Base-by-base conservation (phyloP, 768 basidiomycete genomes). In the Naganishia vishniacii region DNA sequence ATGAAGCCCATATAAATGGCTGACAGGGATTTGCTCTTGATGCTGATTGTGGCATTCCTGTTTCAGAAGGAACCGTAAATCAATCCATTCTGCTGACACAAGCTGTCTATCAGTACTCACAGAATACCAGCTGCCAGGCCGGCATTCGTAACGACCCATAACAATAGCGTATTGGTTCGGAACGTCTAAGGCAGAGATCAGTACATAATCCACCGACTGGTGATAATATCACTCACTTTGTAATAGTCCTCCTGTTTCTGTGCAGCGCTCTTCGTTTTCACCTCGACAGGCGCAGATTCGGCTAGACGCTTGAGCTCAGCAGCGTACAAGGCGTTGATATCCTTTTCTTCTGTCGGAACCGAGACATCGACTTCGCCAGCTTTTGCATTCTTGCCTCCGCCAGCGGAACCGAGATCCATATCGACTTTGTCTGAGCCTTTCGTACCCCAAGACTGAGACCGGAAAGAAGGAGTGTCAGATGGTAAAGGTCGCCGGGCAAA, bases 1-100 rank as follows among this genome's bases (percentile, higher is more conserved):
- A 95, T 80, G 74, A 92, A 90, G 16, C 86, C 83, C 86, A 94
- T 88, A 74, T 94, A 94, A 1, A 89, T 89, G 61, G 84, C 85
- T 3, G 91, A 88, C 29, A 7, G 74, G 73, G 48, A 75, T 79
- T 31, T 81, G 76, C 1, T 85, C 82, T 31, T 79, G 84, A 25
- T 79, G 81, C 12, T 82, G 69, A 67, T 70, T 68, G 44, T 84
- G 65, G 84, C 79, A 25, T 82, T 76, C 58, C 81, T 79, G 71
- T 12, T 65, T 18, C 66, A 25, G 49, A 37, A 56, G 23, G 59
- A 37, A 51, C 41, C 67, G 42, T 9, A 23, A 37, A n/a, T 32
- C 29, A 23, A 41, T 49, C 3, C 34, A 13, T n/a, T 32, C 7
- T 16, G 13, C 46, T 18, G 18, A 32, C 29, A 9, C 28, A 7